Conservation (phyloP, 495 filamentous ascomycete genomes). For the Lasiosphaeria hispida region DNA sequence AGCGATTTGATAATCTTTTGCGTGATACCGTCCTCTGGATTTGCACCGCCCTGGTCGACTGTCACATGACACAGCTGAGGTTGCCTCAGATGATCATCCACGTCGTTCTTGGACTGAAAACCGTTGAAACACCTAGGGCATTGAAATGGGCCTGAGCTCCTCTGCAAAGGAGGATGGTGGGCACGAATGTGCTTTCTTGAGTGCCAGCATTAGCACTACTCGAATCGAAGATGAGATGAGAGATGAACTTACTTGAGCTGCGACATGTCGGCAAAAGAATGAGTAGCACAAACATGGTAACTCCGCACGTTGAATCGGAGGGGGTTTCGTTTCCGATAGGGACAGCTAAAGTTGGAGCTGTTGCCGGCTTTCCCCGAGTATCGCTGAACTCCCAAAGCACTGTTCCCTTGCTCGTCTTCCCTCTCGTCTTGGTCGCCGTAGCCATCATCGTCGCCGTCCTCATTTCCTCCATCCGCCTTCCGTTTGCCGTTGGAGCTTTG, state of each 20-base stretch:
- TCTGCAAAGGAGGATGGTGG: constrained; percentile 31
- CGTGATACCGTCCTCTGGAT: constrained; percentile 32
- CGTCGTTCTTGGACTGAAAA: constrained; percentile 26
- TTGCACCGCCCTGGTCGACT: constrained; percentile 24
- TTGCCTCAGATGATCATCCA: constrained; percentile 28
- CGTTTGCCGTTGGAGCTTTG: constrained; percentile 26
- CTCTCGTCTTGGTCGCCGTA: constrained; percentile 16
- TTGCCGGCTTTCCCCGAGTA: constrained; percentile 11
- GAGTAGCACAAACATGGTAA: constrained; percentile 33
- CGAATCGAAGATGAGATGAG: neutral
- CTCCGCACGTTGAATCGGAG: constrained; percentile 36
- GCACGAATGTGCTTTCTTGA: constrained; percentile 32
- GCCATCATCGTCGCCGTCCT: constrained; percentile 22
- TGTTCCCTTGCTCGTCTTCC: constrained; percentile 1
- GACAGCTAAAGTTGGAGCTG: constrained; percentile 31
- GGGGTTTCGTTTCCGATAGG: constrained; percentile 39
- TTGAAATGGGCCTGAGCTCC: constrained; percentile 28
- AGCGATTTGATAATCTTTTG: constrained; percentile 31
- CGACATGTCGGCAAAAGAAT: constrained; percentile 35
- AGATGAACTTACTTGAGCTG: constrained; percentile 33
- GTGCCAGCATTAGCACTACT: neutral
- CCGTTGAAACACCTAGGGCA: constrained; percentile 31
- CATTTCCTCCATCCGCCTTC: constrained; percentile 28
- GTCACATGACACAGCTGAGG: constrained; percentile 23
- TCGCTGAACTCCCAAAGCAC: neutral